Evolutionary conservation across 176 grass and related monocot genomes (phyloP).

Genomic region (Paspalum notatum): DNA sequence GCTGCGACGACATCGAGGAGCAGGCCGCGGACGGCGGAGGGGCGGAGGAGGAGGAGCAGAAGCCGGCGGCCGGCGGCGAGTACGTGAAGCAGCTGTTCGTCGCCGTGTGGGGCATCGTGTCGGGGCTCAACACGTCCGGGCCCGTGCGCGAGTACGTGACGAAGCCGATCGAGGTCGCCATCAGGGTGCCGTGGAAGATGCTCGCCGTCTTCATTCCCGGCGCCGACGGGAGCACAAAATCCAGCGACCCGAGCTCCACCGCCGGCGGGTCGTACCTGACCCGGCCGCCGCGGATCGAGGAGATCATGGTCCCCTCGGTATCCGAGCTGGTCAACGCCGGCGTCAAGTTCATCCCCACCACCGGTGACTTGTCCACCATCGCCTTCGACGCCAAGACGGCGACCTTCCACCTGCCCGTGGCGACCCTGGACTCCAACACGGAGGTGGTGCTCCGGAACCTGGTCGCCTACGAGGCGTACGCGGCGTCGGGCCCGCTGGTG

Average conservation of each 20-base stretch:
- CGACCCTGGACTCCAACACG: constrained; percentile 69
- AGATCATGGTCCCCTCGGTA: constrained; percentile 93
- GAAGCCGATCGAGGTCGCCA: constrained; percentile 57
- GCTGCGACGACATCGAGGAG: constrained; percentile 70
- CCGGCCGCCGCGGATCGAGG: constrained; percentile 72
- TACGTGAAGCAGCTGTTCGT: constrained; percentile 56
- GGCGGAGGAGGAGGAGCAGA: not conserved
- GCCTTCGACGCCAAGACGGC: constrained; percentile 61
- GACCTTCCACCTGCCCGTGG: constrained; percentile 64
- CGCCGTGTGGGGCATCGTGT: constrained; percentile 49
- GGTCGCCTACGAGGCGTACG: constrained; percentile 74
- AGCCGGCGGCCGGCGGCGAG: constrained; percentile 20
- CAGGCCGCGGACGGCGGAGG: not conserved
- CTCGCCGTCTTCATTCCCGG: constrained; percentile 53
- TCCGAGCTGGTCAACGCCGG: constrained; percentile 56
- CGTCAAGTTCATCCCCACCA: constrained; percentile 59
- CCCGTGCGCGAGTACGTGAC: constrained; percentile 58
- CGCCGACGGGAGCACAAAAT: constrained; percentile 21
- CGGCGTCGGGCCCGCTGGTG: constrained; percentile 63
- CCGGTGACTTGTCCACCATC: constrained; percentile 60
- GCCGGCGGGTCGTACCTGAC: constrained; percentile 13
- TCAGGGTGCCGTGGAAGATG: constrained; percentile 87
- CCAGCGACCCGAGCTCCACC: constrained; percentile 30
- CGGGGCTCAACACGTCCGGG: constrained; percentile 42
- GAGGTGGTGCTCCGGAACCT: constrained; percentile 78